phyloP scores from a whole-genome alignment of 1,139 yeast species.

The Debaryomyces robertsiae region DNA sequence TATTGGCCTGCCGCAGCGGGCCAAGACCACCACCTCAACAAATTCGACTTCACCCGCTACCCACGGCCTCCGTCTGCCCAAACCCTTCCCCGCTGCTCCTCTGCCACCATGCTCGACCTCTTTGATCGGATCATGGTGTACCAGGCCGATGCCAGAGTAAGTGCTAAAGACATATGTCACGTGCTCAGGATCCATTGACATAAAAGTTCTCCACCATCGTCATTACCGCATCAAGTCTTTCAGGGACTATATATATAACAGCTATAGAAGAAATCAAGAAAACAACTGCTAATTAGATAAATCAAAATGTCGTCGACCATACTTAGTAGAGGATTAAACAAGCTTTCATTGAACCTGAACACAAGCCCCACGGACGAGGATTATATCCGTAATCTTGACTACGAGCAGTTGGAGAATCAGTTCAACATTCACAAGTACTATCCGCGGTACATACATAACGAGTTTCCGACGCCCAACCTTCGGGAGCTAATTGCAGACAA shows the following conservation, averaged over 20 bases:
- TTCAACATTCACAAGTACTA: conserved; percentile 43
- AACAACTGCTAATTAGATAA: not conserved
- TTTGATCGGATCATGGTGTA: conserved; percentile 31
- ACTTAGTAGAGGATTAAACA: conserved; percentile 17
- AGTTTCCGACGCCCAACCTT: conserved; percentile 40
- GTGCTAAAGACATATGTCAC: conserved; percentile 17
- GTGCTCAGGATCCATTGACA: not conserved
- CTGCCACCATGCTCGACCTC: conserved; percentile 17
- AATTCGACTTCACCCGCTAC: conserved; percentile 27
- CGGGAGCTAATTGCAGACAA: conserved; percentile 38
- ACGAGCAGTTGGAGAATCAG: conserved; percentile 38
- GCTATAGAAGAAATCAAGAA: not conserved
- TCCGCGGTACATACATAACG: conserved; percentile 45
- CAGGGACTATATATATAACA: conserved; percentile 4
- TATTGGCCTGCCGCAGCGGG: conserved; percentile 43
- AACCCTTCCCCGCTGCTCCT: conserved; percentile 33
- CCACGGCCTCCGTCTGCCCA: conserved; percentile 18
- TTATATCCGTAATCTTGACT: conserved; percentile 31
- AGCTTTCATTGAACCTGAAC: conserved; percentile 14
- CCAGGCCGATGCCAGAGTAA: conserved; percentile 21
- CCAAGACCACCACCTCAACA: conserved; percentile 34
- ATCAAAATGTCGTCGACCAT: conserved; percentile 15
- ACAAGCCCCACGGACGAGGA: conserved; percentile 17
- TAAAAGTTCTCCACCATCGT: conserved; percentile 8
- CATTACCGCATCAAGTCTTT: conserved; percentile 7